Percentiles rank a stretch among this genome's conserved stretches.
phyloP scores from a whole-genome alignment of 129 eudicot species.

The Saussurea involucrata region DNA sequence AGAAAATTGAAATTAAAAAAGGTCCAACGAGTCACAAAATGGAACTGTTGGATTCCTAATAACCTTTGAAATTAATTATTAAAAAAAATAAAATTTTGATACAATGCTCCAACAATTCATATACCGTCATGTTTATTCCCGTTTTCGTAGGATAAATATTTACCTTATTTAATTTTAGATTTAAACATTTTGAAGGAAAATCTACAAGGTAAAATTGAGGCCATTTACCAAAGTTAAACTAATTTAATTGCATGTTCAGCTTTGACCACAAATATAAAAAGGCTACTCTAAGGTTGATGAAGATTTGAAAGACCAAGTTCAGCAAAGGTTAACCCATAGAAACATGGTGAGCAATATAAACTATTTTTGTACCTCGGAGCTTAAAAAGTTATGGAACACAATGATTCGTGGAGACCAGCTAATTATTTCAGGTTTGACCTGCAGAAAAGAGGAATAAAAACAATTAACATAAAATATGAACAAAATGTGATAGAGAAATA shows the following conservation, averaged over 20 bases:
- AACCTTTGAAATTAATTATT: not conserved
- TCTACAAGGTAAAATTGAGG: not conserved
- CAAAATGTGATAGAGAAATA: not conserved
- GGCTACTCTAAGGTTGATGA: conserved; percentile 1
- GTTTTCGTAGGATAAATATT: not conserved
- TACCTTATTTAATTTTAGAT: not conserved
- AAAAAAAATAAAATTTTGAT: not conserved
- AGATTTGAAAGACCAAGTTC: not conserved
- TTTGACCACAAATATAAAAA: not conserved
- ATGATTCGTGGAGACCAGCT: conserved; percentile 93
- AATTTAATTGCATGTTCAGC: not conserved
- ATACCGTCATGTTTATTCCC: not conserved
- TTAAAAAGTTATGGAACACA: conserved; percentile 73
- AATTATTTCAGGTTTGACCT: conserved; percentile 89
- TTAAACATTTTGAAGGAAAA: not conserved
- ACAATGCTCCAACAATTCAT: not conserved
- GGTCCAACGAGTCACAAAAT: not conserved
- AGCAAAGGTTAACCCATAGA: not conserved
- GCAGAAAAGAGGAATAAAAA: conserved; percentile 20
- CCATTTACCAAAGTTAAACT: not conserved
- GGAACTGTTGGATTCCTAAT: not conserved
- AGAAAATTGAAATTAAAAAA: not conserved
- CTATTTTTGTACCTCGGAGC: conserved; percentile 67
- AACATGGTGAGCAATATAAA: not conserved
- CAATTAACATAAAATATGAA: not conserved